phyloP scores from a whole-genome alignment of 768 basidiomycete genomes.

The Lyophyllum atratum region DNA sequence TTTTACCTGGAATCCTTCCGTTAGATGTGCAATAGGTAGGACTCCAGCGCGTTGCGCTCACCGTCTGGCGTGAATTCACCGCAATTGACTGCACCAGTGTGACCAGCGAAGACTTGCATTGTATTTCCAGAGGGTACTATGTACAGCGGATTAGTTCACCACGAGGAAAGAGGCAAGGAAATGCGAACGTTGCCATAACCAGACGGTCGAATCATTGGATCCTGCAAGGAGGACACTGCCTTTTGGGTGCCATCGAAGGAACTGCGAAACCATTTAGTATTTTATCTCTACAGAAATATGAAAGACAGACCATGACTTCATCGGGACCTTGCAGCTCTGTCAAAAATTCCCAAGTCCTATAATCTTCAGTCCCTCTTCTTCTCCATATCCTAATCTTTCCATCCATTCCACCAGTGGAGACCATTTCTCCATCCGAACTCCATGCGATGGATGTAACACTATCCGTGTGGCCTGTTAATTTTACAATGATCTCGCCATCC shows the following conservation, averaged over 20 bases:
- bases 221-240: conserved; percentile 88
- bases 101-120: conserved; percentile 95
- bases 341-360: conserved; percentile 90
- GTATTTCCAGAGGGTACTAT: conserved; percentile 92
- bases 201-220: conserved; percentile 89
- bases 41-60: conserved; percentile 23
- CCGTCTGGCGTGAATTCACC: conserved; percentile 94
- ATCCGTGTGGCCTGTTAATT: conserved; percentile 91
- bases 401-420: conserved; percentile 98
- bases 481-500: conserved; percentile 77
- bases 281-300: background rate
- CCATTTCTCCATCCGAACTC: conserved; percentile 88
- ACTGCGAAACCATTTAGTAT: conserved; percentile 50
- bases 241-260: conserved; percentile 95
- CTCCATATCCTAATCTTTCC: conserved; percentile 93
- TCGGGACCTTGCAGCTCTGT: conserved; percentile 92
- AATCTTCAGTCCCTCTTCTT: conserved; percentile 73
- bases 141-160: background rate
- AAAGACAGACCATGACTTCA: conserved; percentile 81
- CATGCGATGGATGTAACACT: conserved; percentile 81
- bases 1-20: conserved; percentile 59
- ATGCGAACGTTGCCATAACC: conserved; percentile 95
- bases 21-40: background rate
- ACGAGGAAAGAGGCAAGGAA: background rate
- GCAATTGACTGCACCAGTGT: conserved; percentile 79